phyloP scores from a whole-genome alignment of 352 stramenopile species.

The Phytophthora nicotianae region DNA sequence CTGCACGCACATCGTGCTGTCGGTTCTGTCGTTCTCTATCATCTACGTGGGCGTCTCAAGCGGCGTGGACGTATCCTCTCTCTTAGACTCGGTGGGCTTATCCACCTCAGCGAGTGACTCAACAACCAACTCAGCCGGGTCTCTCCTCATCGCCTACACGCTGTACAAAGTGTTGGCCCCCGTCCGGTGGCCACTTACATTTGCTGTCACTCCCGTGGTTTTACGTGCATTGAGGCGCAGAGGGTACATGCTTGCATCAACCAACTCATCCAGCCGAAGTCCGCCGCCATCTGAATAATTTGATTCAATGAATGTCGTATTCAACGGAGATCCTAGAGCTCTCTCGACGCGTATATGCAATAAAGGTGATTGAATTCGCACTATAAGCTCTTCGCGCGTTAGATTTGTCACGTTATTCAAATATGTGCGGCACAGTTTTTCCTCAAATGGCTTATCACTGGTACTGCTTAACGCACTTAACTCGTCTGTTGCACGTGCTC shows the following conservation, averaged over 20 bases:
- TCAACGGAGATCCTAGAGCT: slow-evolving; percentile 8
- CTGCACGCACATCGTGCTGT: slow-evolving; percentile 79
- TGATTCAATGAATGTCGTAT: slow-evolving; percentile 14
- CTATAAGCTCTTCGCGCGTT: slow-evolving; percentile 19
- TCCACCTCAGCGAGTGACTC: slow-evolving; percentile 46
- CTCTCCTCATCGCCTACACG: slow-evolving; percentile 82
- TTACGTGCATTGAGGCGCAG: slow-evolving; percentile 69
- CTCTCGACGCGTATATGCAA: slow-evolving; percentile 15
- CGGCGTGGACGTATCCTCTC: slow-evolving; percentile 65
- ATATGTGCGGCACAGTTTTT: slow-evolving; percentile 1
- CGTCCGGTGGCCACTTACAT: slow-evolving; percentile 81
- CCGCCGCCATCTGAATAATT: slow-evolving; percentile 24
- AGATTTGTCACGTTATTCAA: slow-evolving; percentile 12
- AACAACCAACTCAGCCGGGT: slow-evolving; percentile 66
- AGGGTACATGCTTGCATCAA: slow-evolving; percentile 71
- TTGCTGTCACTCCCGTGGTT: slow-evolving; percentile 79
- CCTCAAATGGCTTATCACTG: background rate
- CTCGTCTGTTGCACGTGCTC: slow-evolving; percentile 95
- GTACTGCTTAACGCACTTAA: slow-evolving; percentile 33
- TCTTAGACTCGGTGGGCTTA: slow-evolving; percentile 58
- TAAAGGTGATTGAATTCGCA: slow-evolving; percentile 20
- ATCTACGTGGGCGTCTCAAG: slow-evolving; percentile 76
- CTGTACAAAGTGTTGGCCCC: slow-evolving; percentile 83
- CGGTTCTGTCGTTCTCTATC: slow-evolving; percentile 69
- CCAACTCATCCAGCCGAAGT: slow-evolving; percentile 20